Percentiles rank a stretch among this genome's conserved stretches.
Conservation (phyloP, 352 stramenopile species). For the Phytopythium montanum region DNA sequence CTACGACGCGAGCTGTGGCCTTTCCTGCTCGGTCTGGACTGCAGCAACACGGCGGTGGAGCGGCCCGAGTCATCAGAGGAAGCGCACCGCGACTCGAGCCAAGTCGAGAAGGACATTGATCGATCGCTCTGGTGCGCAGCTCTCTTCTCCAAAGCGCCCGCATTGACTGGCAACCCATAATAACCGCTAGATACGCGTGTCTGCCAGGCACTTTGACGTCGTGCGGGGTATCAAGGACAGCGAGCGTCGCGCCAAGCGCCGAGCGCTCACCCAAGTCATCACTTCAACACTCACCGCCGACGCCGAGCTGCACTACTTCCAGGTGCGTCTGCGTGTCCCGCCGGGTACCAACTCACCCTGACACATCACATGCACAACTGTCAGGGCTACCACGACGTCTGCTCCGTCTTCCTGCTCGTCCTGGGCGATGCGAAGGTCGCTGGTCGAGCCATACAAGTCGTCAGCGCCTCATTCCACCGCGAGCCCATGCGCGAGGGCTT, state of each 20-base stretch:
- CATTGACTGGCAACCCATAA: neutral
- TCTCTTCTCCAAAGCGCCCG: neutral
- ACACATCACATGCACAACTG: neutral
- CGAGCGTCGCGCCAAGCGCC: conserved; percentile 59
- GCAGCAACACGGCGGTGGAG: conserved; percentile 9
- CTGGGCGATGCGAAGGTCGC: conserved; percentile 65
- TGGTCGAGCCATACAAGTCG: conserved; percentile 56
- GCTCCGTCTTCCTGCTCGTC: conserved; percentile 79
- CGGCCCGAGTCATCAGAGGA: neutral
- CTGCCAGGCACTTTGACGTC: conserved; percentile 65
- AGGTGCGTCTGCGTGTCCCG: conserved; percentile 19
- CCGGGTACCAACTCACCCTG: too few relatives aligned
- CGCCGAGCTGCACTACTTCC: conserved; percentile 73
- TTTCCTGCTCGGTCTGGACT: conserved; percentile 35
- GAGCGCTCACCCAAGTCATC: conserved; percentile 62
- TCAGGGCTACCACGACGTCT: conserved; percentile 92
- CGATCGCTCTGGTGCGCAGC: conserved; percentile 63
- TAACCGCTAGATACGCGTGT: conserved; percentile 3
- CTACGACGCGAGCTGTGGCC: conserved; percentile 64
- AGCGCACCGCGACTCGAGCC: conserved; percentile 54
- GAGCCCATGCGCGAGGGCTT: conserved; percentile 88
- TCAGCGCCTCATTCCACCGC: conserved; percentile 87
- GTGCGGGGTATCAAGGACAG: conserved; percentile 52
- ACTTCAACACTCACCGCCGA: conserved; percentile 41
- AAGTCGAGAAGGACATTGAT: conserved; percentile 85